Base-by-base conservation (phyloP, 2,329 filamentous ascomycete species). In the Fusarium mexicanum region DNA sequence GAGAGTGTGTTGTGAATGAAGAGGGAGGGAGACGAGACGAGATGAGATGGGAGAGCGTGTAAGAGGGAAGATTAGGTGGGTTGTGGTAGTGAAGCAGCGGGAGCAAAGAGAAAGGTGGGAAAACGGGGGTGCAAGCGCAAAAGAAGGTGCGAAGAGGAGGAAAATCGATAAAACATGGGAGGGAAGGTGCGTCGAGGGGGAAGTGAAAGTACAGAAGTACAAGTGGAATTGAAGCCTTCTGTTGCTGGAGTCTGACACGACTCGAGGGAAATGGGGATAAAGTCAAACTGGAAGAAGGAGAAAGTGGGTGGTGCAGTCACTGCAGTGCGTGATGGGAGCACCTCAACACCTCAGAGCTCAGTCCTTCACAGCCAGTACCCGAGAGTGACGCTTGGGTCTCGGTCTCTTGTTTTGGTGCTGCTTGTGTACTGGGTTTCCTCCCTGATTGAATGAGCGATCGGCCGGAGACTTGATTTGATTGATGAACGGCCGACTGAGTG, bases 231-330 rank as follows among this genome's bases (percentile, higher is more conserved):
- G 76, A 76, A 78, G 43, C 44, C 38, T 51, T 47, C 57, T 33
- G 66, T 79, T 78, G 75, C 72, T 63, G 75, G 71, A 78, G 71
- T 77, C 75, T 76, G 74, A 77, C 71, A 73, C 72, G 73, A 71
- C 69, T 74, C 63, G 69, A 73, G 69, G 68, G 64, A 67, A 63
- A 64, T 65, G 67, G 65, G 70, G 60, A 76, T 70, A 77, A 77
- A 78, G 66, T 72, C 73, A 77, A 78, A 78, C 73, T 62, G 64
- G 59, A 69, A 72, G 69, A 74, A 70, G 69, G 71, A 67, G 62
- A 66, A 64, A 65, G 64, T 54, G 64, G 57, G 76, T 72, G 72
- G 67, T 48, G 26, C 46, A 48, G 26, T 48, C 67, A 74, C 69
- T 67, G 72, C 61, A 64, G 57, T 24, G 55, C 20, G 33, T n/a